These are phyloP conservation scores for Coffea canephora DNA, from an alignment of 257 asterid species.

Conservation along the genomic window DNA sequence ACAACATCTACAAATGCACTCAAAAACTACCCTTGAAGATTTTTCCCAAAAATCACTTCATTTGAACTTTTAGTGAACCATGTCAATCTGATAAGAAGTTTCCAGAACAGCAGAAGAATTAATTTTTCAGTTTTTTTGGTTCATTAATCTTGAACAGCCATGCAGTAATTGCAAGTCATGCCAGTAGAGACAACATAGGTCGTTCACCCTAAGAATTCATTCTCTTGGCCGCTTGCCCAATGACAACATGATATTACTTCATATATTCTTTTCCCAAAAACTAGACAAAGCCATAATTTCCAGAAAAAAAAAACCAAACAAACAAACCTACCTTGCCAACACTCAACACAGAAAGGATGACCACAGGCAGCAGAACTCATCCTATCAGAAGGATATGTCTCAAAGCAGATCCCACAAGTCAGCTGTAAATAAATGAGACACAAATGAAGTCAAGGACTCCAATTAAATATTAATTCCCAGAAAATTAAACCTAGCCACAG, in stretches of 20 bases:
- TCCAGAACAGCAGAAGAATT: not conserved
- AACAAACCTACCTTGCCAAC: slow-evolving; percentile 80
- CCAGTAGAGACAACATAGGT: not conserved
- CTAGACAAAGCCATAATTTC: not conserved
- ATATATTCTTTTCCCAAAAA: slow-evolving; percentile 3
- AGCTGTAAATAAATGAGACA: slow-evolving; percentile 45
- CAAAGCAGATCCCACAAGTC: slow-evolving; percentile 97
- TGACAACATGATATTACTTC: not conserved
- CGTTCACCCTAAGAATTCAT: not conserved
- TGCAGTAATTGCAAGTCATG: not conserved
- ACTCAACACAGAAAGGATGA: slow-evolving; percentile 76
- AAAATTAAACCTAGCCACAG: slow-evolving; percentile 1
- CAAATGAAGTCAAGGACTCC: slow-evolving; percentile 1
- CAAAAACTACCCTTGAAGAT: not conserved
- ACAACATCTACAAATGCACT: not conserved
- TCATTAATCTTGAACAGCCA: not conserved
- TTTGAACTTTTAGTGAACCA: not conserved
- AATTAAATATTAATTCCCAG: not conserved
- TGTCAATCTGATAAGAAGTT: not conserved
- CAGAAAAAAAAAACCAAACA: slow-evolving; percentile 1
- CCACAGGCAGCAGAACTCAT: slow-evolving; percentile 80
- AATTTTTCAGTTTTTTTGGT: not conserved
- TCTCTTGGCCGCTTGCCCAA: not conserved
- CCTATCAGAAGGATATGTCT: slow-evolving; percentile 47
- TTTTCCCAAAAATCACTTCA: not conserved